Percentiles rank a stretch among this genome's conserved stretches.
Evolutionary conservation across 495 filamentous ascomycete genomes (phyloP).

Genomic region (Aspergillus asperescens): DNA sequence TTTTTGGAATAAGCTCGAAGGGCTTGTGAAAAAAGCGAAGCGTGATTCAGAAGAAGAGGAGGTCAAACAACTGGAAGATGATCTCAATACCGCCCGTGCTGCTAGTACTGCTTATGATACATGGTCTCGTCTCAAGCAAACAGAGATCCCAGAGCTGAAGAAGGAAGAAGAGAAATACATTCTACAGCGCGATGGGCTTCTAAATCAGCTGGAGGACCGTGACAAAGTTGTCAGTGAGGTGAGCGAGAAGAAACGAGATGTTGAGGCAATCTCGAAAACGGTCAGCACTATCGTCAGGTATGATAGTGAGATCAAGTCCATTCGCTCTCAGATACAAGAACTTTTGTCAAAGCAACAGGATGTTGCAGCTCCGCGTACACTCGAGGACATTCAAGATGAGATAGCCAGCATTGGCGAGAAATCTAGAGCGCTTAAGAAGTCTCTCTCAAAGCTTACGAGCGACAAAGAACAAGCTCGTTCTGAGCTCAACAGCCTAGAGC

Average conservation of each 20-base stretch:
- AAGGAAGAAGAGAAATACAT: conserved; percentile 54
- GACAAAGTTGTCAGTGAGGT: conserved; percentile 63
- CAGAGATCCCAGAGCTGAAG: conserved; percentile 65
- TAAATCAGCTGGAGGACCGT: conserved; percentile 65
- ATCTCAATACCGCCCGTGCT: conserved; percentile 51
- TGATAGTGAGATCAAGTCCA: conserved; percentile 61
- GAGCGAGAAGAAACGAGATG: conserved; percentile 61
- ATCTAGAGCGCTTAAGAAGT: conserved; percentile 54
- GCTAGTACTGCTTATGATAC: conserved; percentile 66
- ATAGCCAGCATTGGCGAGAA: conserved; percentile 64
- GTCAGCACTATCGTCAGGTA: conserved; percentile 72
- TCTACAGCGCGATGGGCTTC: conserved; percentile 51
- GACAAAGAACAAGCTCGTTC: conserved; percentile 69
- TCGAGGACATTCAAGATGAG: conserved; percentile 80
- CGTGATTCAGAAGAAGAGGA: conserved; percentile 51
- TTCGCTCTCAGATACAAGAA: conserved; percentile 64
- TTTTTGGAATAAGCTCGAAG: conserved; percentile 57
- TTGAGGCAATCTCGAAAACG: conserved; percentile 68
- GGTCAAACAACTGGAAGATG: conserved; percentile 45
- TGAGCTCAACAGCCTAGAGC: conserved; percentile 62
- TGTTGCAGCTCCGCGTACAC: conserved; percentile 54
- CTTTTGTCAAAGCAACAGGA: conserved; percentile 66
- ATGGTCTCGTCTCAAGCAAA: conserved; percentile 59
- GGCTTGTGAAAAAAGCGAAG: conserved; percentile 50
- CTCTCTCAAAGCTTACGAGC: conserved; percentile 53